phyloP scores from a whole-genome alignment of 2,329 filamentous ascomycete species.

The Penicillium sp. region DNA sequence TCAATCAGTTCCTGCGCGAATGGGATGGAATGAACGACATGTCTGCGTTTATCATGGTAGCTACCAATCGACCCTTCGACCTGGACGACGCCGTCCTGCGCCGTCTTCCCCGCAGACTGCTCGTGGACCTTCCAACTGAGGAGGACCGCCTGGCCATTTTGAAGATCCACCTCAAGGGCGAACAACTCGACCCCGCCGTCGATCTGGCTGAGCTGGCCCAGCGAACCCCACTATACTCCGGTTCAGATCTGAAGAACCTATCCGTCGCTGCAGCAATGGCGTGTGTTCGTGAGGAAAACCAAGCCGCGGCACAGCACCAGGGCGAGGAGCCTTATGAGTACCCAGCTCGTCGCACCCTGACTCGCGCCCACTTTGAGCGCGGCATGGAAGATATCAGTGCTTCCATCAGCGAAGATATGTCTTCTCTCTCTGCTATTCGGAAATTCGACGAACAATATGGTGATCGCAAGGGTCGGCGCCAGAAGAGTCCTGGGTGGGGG shows the following conservation, averaged over 20 bases:
- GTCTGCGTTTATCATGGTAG: slow-evolving; percentile 96
- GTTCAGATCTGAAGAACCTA: slow-evolving; percentile 60
- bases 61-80: slow-evolving; percentile 93
- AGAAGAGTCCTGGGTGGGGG: slow-evolving; percentile 61
- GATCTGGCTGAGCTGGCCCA: slow-evolving; percentile 51
- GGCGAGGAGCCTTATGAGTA: slow-evolving; percentile 61
- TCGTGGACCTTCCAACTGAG: slow-evolving; percentile 57
- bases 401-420: slow-evolving; percentile 93
- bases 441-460: slow-evolving; percentile 98
- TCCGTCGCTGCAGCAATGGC: slow-evolving; percentile 57
- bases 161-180: slow-evolving; percentile 57
- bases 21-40: slow-evolving; percentile 90
- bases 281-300: slow-evolving; percentile 56
- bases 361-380: slow-evolving; percentile 76
- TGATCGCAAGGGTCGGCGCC: slow-evolving; percentile 72
- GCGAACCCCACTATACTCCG: slow-evolving; percentile 57
- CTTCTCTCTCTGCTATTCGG: slow-evolving; percentile 79
- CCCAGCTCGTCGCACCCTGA: slow-evolving; percentile 71
- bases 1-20: slow-evolving; percentile 95
- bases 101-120: slow-evolving; percentile 56
- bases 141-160: slow-evolving; percentile 55
- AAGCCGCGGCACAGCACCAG: slow-evolving; percentile 44
- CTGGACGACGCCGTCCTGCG: slow-evolving; percentile 70
- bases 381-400: slow-evolving; percentile 89
- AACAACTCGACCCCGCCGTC: slow-evolving; percentile 51